These are phyloP conservation scores for Tricladium varicosporioides DNA, from an alignment of 2,329 filamentous ascomycete species.

Conservation along the genomic window DNA sequence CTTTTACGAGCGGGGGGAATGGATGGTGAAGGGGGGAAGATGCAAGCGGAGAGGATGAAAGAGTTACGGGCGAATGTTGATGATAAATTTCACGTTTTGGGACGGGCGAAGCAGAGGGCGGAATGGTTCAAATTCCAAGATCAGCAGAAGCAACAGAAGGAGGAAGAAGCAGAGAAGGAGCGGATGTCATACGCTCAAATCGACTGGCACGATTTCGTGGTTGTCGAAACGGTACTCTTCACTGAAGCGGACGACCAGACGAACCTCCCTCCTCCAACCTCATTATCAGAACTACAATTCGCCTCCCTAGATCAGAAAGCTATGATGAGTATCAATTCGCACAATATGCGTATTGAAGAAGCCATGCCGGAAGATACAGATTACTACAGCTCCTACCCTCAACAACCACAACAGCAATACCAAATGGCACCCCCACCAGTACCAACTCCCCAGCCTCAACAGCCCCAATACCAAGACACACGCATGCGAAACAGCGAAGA, in stretches of 20 bases:
- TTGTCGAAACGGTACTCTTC: constrained; percentile 93
- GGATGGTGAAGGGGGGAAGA: constrained; percentile 59
- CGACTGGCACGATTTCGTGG: constrained; percentile 96
- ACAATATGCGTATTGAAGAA: constrained; percentile 84
- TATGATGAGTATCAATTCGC: constrained; percentile 76
- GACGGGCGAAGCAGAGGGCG: constrained; percentile 78
- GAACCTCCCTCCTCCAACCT: constrained; percentile 84
- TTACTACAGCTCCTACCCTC: constrained; percentile 50
- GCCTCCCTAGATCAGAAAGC: constrained; percentile 95
- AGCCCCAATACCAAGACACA: constrained; percentile 32
- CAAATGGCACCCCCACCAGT: constrained; percentile 43
- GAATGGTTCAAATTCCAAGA: constrained; percentile 86
- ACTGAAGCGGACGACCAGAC: constrained; percentile 83
- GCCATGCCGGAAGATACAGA: constrained; percentile 81
- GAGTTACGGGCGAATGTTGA: constrained; percentile 72
- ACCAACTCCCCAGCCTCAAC: constrained; percentile 31
- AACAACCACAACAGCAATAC: constrained; percentile 31
- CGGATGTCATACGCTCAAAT: constrained; percentile 76
- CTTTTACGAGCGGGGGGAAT: constrained; percentile 67
- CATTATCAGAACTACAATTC: constrained; percentile 86
- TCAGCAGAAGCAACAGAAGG: constrained; percentile 81
- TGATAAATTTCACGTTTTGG: constrained; percentile 78
- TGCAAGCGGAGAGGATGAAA: constrained; percentile 68
- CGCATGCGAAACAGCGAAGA: constrained; percentile 37
- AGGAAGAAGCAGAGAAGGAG: constrained; percentile 83